A percentile compares a stretch with the other conserved stretches of the same genome.
Conservation (phyloP, 1,284 basidiomycete genomes). For the Macrocystidia cucumis region DNA sequence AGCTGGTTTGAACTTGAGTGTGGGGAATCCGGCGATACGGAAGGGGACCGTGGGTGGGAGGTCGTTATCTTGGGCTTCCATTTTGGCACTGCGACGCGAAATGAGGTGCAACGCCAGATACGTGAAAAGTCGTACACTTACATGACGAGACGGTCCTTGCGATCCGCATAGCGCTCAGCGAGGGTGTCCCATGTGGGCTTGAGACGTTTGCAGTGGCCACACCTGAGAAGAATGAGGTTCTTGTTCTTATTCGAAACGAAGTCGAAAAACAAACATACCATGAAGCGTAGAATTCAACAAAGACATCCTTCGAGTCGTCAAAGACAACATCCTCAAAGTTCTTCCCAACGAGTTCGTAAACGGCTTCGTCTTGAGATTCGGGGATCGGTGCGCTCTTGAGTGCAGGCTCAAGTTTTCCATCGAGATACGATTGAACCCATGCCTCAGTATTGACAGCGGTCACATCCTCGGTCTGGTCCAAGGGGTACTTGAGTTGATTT, state of each 20-base stretch:
- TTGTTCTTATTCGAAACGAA: slow-evolving; percentile 1
- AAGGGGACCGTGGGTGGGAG: slow-evolving; percentile 84
- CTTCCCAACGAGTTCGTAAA: slow-evolving; percentile 75
- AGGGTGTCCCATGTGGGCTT: slow-evolving; percentile 93
- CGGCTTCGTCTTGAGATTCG: slow-evolving; percentile 74
- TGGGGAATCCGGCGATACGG: slow-evolving; percentile 87
- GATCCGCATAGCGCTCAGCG: slow-evolving; percentile 75
- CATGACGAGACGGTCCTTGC: slow-evolving; percentile 82
- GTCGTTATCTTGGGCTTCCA: slow-evolving; percentile 97
- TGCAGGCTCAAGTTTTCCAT: slow-evolving; percentile 72
- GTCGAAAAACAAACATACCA: slow-evolving; percentile 61
- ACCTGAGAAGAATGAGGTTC: slow-evolving; percentile 48
- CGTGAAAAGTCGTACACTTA: slow-evolving; percentile 28
- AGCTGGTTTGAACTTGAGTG: slow-evolving; percentile 94
- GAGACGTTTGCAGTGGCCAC: slow-evolving; percentile 93
- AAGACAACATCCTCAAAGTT: slow-evolving; percentile 4
- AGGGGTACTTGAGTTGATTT: slow-evolving; percentile 86
- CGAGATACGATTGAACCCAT: slow-evolving; percentile 63
- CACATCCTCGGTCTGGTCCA: slow-evolving; percentile 62
- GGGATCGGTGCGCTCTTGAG: slow-evolving; percentile 93
- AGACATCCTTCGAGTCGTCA: slow-evolving; percentile 72
- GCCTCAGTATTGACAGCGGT: slow-evolving; percentile 47
- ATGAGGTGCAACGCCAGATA: slow-evolving; percentile 23
- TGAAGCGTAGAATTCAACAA: slow-evolving; percentile 95
- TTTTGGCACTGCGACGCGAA: slow-evolving; percentile 70